Percentiles rank a stretch among this genome's conserved stretches.
These are phyloP conservation scores for Triangularia setosa DNA, from an alignment of 2,329 filamentous ascomycete species.

Conservation along the genomic window DNA sequence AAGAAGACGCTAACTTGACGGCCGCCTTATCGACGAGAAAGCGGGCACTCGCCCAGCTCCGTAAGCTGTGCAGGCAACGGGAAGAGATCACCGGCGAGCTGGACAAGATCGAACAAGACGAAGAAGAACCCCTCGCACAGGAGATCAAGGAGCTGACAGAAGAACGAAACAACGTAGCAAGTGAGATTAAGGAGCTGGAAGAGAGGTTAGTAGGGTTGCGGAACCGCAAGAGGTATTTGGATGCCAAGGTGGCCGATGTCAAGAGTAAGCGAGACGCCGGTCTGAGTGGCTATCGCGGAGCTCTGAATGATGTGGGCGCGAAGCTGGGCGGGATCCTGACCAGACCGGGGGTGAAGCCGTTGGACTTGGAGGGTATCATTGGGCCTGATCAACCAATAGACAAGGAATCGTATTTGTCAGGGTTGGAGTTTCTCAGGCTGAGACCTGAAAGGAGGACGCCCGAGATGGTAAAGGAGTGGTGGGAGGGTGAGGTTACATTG, in stretches of 20 bases:
- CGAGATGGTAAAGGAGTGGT: constrained; percentile 68
- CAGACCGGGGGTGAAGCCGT: constrained; percentile 51
- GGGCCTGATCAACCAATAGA: constrained; percentile 3
- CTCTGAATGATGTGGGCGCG: constrained; percentile 61
- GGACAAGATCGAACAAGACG: constrained; percentile 49
- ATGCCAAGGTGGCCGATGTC: constrained; percentile 57
- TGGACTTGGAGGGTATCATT: constrained; percentile 45
- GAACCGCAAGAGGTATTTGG: constrained; percentile 55
- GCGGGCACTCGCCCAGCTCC: constrained; percentile 54
- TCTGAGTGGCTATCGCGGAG: constrained; percentile 67
- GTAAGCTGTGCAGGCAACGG: constrained; percentile 48
- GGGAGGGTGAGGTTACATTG: constrained; percentile 58
- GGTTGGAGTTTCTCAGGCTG: constrained; percentile 55
- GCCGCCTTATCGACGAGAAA: constrained; percentile 54
- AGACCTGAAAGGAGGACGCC: constrained; percentile 62
- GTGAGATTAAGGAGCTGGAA: constrained; percentile 64
- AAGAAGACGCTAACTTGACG: constrained; percentile 61
- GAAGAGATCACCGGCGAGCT: constrained; percentile 50
- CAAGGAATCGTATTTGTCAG: constrained; percentile 30
- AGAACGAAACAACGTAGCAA: constrained; percentile 51
- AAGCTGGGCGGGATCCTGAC: constrained; percentile 58
- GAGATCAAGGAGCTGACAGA: constrained; percentile 58
- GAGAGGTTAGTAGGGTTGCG: constrained; percentile 59
- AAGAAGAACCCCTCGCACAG: constrained; percentile 54
- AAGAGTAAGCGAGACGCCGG: constrained; percentile 65